Base-by-base conservation (phyloP, 2,329 filamentous ascomycete genomes). In the Epichloe typhina region DNA sequence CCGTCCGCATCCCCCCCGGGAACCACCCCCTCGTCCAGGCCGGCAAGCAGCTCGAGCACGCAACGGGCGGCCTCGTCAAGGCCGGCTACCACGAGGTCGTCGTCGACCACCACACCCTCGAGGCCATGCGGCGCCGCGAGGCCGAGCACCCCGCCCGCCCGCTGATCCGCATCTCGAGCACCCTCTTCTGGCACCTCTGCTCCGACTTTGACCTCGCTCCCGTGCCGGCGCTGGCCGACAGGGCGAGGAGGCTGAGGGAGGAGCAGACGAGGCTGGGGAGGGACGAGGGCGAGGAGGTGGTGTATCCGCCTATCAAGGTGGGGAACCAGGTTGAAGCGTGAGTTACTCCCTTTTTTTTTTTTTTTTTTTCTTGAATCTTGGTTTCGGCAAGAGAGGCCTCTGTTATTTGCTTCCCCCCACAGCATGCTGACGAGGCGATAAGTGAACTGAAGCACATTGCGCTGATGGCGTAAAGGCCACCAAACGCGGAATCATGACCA, bases 71-170 rank as follows among this genome's bases (percentile, higher is more conserved):
- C 0, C 72, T 82, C 36, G 69, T 82, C 63, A 80, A 80, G 62
- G 78, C 78, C 1, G 78, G 78, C 4, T 82, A 70, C 65, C 78
- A 82, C 64, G 78, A 82, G 67, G 78, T 82, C 0, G 74, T 79
- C 2, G 74, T 81, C 53, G 80, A 74, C 60, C 69, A 74, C 7
- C 62, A 66, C 55, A 82, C 78, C 0, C 53, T 76, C 2, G 66
- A 66, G 12, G 70, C 71, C 2, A 69, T 80, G 3, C 68, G 68
- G 54, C 60, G 60, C 47, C 70, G 77, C 39, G 65, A 62, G 50
- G 49, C 39, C 0, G 64, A 72, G 41, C 57, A 64, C 11, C 73
- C 76, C 0, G 71, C 73, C 17, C 63, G 77, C 0, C 78, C 77
- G 12, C 67, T 76, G 2, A 61, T 80, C 15, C 69, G 78, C 46